phyloP scores from a whole-genome alignment of 495 filamentous ascomycete species.

The Thozetella sp. region DNA sequence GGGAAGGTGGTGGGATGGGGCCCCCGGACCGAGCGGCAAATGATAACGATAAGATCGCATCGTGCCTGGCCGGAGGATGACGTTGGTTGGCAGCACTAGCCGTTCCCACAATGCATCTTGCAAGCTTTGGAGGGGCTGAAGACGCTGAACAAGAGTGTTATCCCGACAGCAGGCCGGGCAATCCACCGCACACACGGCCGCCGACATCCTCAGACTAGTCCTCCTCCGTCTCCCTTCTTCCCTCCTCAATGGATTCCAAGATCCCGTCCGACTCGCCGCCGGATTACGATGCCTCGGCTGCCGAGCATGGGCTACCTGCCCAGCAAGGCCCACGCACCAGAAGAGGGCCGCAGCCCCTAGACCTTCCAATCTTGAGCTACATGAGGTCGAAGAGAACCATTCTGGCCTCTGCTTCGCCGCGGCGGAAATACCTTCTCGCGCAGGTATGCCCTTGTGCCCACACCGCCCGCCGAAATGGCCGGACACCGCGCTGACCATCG shows the following conservation, averaged over 20 bases:
- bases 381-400: slow-evolving; percentile 77
- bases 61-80: not conserved
- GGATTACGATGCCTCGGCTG: slow-evolving; percentile 41
- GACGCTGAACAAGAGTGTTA: no score
- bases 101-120: no score
- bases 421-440: slow-evolving; percentile 76
- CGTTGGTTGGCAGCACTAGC: no score
- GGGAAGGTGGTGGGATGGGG: not conserved
- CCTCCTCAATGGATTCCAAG: slow-evolving; percentile 26
- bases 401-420: slow-evolving; percentile 85
- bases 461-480: slow-evolving; percentile 1
- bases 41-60: slow-evolving; percentile 4
- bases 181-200: slow-evolving; percentile 2
- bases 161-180: no score
- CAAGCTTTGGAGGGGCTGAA: not conserved
- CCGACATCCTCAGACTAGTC: not conserved
- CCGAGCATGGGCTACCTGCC: slow-evolving; percentile 34
- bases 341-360: slow-evolving; percentile 60
- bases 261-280: slow-evolving; percentile 40
- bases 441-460: slow-evolving; percentile 39
- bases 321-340: no score
- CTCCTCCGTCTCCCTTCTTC: not conserved
- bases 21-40: not conserved
- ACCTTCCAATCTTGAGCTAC: slow-evolving; percentile 73
- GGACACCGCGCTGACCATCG: not conserved